Percentiles rank a stretch among this genome's conserved stretches.
These are phyloP conservation scores for Jamesozyma gamospora DNA, from an alignment of 805 yeast genomes.

Conservation along the genomic window DNA sequence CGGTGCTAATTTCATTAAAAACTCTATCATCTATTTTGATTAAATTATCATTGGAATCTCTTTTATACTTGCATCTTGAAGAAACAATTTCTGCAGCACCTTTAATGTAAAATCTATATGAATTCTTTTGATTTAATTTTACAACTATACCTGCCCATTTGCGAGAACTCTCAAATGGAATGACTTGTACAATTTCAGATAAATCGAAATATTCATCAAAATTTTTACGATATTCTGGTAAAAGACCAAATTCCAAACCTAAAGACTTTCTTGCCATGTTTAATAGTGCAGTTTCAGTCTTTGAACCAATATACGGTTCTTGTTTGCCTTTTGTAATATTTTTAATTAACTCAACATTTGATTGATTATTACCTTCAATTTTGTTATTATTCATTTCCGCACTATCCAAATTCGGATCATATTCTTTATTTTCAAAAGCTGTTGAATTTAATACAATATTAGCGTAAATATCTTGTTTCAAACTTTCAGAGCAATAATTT, in stretches of 20 bases:
- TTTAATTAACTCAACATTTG: conserved; percentile 10
- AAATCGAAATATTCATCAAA: conserved; percentile 22
- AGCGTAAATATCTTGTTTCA: conserved; percentile 30
- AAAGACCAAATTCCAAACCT: conserved; percentile 28
- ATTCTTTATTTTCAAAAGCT: conserved; percentile 66
- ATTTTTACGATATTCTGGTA: conserved; percentile 39
- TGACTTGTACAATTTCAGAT: conserved; percentile 48
- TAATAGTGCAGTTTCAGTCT: conserved; percentile 86
- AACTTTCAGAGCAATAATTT: conserved; percentile 8
- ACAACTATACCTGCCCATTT: conserved; percentile 87
- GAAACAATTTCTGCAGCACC: conserved; percentile 93
- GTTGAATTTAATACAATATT: conserved; percentile 77
- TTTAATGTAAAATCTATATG: conserved; percentile 58
- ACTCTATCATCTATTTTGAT: conserved; percentile 13
- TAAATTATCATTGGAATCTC: conserved; percentile 24
- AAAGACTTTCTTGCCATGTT: conserved; percentile 53
- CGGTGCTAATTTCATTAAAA: conserved; percentile 30
- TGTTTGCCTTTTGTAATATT: conserved; percentile 14
- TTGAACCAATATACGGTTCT: conserved; percentile 78
- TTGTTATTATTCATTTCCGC: not conserved
- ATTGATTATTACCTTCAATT: not conserved
- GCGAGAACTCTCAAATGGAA: conserved; percentile 86
- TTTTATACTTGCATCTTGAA: conserved; percentile 41
- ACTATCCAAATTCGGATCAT: not conserved
- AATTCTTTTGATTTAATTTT: conserved; percentile 27